A percentile compares a stretch with the other conserved stretches of the same genome.
phyloP scores from a whole-genome alignment of 306 rosid species.

The Acacia acuminata region DNA sequence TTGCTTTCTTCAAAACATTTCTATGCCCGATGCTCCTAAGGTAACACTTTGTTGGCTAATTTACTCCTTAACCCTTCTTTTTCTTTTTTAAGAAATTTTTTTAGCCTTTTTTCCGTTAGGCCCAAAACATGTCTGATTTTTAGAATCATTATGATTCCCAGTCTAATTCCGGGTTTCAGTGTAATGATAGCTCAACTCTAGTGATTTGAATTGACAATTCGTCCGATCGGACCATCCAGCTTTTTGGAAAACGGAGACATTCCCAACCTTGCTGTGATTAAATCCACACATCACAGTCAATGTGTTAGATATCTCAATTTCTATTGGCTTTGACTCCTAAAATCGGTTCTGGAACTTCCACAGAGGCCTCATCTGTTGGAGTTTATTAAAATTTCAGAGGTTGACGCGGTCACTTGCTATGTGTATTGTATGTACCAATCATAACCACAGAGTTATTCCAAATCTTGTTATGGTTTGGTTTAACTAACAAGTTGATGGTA shows the following conservation, averaged over 20 bases:
- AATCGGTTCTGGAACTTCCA: neutral
- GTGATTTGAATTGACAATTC: no score
- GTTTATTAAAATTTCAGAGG: conserved; percentile 12
- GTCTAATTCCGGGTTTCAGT: no score
- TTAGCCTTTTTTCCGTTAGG: no score
- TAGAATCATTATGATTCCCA: no score
- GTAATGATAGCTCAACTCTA: no score
- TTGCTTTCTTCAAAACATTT: no score
- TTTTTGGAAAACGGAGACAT: neutral
- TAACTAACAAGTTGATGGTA: conserved; percentile 16
- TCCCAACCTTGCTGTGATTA: neutral
- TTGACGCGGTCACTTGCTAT: conserved; percentile 2
- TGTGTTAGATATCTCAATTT: neutral
- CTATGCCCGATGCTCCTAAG: no score
- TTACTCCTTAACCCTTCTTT: no score
- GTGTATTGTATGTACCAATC: neutral
- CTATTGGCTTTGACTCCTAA: neutral
- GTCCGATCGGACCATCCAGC: no score
- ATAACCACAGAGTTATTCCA: neutral
- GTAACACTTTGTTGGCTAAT: no score
- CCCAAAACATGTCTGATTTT: no score
- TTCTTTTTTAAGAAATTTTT: no score
- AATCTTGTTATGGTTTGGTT: conserved; percentile 32
- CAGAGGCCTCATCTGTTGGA: neutral
- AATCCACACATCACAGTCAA: neutral